Percentiles rank a stretch among this genome's conserved stretches.
phyloP scores from a whole-genome alignment of 257 asterid genomes.

The Solanum paucissectum region DNA sequence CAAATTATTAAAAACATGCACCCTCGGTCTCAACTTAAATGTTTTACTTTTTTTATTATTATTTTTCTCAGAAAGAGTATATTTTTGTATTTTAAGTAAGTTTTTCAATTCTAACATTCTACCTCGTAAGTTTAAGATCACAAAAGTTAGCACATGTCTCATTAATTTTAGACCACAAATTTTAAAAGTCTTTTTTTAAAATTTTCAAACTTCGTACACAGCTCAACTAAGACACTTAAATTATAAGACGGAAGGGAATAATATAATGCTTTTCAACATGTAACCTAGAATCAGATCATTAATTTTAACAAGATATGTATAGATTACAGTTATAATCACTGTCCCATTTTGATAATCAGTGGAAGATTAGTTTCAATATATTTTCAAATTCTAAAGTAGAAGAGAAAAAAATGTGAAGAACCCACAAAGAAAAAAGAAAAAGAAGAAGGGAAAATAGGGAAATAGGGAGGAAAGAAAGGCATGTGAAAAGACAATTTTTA shows the following conservation, averaged over 20 bases:
- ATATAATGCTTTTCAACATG: neutral
- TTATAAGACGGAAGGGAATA: neutral
- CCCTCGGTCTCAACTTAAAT: neutral
- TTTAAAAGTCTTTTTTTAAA: neutral
- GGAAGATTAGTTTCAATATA: neutral
- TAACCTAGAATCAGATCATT: neutral
- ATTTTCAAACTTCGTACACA: neutral
- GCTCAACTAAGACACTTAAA: neutral
- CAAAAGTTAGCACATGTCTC: neutral
- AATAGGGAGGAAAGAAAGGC: neutral
- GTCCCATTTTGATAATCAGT: neutral
- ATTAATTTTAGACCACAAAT: too few relatives aligned
- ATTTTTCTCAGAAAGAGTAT: neutral
- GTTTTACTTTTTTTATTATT: neutral
- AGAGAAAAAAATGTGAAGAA: neutral
- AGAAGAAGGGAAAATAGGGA: neutral
- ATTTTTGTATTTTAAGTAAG: too few relatives aligned
- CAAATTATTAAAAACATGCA: too few relatives aligned
- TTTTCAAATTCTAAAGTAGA: neutral
- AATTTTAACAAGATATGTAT: neutral
- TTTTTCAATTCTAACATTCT: too few relatives aligned
- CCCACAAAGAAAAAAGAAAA: neutral
- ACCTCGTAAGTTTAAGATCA: neutral
- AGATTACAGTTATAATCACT: neutral
- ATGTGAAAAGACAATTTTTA: neutral